Evolutionary conservation across 805 yeast genomes (phyloP), one percentile per base, ranked within the genome.

Genomic region (Candida nemodendra): DNA sequence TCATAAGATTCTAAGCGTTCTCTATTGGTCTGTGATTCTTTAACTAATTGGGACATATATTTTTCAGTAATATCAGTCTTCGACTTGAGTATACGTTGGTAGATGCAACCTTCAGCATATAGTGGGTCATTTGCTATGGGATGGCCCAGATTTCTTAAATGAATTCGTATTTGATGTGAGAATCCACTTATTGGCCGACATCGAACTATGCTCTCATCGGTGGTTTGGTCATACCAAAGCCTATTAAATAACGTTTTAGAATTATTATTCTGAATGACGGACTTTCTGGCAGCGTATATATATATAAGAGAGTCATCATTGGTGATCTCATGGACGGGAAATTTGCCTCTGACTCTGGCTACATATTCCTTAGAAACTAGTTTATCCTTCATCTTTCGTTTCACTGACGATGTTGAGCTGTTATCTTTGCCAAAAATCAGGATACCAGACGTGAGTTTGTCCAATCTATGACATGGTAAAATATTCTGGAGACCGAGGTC

Each of bases 101-200:
- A 38, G 5, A 32, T 32, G 15, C 27, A 12, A 4, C 38, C 27
- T 6, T 19, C 16, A 11, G 44, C 34, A 34, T 62, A 62, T 14
- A 61, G 34, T 4, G 63, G 54, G 33, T 62, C 67, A 26, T 58
- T 53, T 2, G 47, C 43, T 8, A 62, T 61, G 2, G 66, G 65
- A 30, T 38, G 44, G 1, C 69, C 68, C 36, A 73, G 36, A 42
- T 73, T 70, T 13, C 78, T 53, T 6, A 76, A 51, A 53, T 76
- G 81, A 4, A 75, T 72, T n/a, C 81, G 55, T 18, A 76, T 74
- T 50, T 76, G 81, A 54, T 76, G 81, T 57, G 70, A 71, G 37
- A 66, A 65, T 0, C 81, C 81, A 1, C 75, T 66, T 2, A 66
- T 37, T 1, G 79, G 78, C 23, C 50, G 51, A 44, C 79, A 74